Conservation (phyloP, 2,329 filamentous ascomycete genomes). For the Achaetomium macrosporum region DNA sequence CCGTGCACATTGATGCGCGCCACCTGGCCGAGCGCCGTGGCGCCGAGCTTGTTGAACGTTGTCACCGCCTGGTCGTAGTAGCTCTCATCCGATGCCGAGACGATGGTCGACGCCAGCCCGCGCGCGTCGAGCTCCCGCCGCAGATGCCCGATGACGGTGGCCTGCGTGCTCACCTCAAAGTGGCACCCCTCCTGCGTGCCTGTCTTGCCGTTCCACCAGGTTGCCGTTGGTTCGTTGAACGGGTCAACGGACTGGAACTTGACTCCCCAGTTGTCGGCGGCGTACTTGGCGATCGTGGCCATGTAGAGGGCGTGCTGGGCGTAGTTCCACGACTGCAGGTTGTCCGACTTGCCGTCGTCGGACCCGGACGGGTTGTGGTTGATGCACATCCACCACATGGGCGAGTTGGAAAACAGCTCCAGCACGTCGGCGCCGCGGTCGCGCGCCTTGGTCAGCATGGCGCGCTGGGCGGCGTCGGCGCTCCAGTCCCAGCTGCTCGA, state of each 20-base stretch:
- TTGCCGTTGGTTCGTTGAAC: constrained; percentile 2
- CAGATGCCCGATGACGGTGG: neutral
- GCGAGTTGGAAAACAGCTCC: constrained; percentile 4
- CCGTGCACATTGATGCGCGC: neutral
- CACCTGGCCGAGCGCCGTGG: neutral
- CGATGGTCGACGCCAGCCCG: neutral
- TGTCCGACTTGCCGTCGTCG: neutral
- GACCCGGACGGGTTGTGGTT: constrained; percentile 3
- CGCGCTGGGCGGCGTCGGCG: neutral
- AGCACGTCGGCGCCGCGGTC: neutral
- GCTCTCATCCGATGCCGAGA: neutral
- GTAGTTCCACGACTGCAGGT: constrained; percentile 1
- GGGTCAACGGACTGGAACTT: neutral
- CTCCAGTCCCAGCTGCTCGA: neutral
- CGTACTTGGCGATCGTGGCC: neutral
- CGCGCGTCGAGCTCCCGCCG: too few species aligned
- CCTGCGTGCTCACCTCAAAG: neutral
- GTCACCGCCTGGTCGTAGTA: neutral
- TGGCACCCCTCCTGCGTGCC: constrained; percentile 1
- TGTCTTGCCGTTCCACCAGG: neutral
- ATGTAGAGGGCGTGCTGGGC: neutral
- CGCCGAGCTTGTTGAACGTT: neutral
- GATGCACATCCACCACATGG: constrained; percentile 5
- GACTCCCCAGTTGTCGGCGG: neutral
- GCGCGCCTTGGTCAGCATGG: neutral